Evolutionary conservation across 306 rosid genomes (phyloP).

Genomic region (Amphicarpaea edgeworthii): DNA sequence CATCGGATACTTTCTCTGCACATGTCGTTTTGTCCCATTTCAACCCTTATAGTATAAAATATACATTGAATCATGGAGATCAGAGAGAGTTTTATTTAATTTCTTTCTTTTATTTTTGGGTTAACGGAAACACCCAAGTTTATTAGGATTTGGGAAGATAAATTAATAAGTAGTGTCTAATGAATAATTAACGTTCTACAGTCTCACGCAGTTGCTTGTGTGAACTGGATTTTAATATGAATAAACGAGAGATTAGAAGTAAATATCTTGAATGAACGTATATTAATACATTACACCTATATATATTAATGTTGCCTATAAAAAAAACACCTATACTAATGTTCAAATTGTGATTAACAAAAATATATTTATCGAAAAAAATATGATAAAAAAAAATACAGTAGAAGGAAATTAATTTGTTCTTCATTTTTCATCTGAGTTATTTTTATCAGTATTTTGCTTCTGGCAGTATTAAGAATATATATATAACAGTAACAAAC

Average conservation of each 20-base stretch:
- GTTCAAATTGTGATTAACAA: no score
- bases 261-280: neutral
- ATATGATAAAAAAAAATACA: no score
- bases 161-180: neutral
- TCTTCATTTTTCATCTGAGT: no score
- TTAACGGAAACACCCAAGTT: conserved; percentile 5
- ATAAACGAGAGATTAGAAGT: neutral
- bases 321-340: no score
- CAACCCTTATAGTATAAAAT: conserved; percentile 30
- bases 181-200: no score
- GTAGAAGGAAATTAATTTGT: neutral
- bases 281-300: no score
- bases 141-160: neutral
- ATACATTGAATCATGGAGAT: conserved; percentile 17
- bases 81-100: neutral
- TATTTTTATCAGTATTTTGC: neutral
- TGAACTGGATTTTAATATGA: neutral
- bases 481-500: no score
- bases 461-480: neutral
- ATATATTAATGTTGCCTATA: no score
- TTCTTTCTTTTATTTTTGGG: conserved; percentile 9
- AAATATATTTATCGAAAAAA: no score
- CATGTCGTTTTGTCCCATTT: conserved; percentile 53
- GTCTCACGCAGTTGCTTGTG: neutral
- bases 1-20: conserved; percentile 55